Evolutionary conservation across 1,284 basidiomycete genomes (phyloP).

Genomic region (Pyrrhoderma noxium): DNA sequence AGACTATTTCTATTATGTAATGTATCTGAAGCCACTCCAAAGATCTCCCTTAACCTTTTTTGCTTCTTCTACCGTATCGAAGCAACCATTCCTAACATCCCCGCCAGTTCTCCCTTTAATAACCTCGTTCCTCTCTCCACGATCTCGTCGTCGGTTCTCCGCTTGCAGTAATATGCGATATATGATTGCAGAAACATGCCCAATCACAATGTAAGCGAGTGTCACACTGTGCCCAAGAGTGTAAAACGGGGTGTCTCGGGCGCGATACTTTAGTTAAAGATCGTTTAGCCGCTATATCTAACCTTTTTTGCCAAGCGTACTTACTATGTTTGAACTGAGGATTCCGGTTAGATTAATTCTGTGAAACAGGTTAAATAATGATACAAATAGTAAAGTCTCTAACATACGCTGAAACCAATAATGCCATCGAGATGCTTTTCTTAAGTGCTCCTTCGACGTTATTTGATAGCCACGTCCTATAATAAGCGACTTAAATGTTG

Average conservation of each 20-base stretch:
- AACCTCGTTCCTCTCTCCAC: slow-evolving; percentile 41
- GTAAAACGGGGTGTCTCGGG: slow-evolving; percentile 37
- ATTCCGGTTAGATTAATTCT: slow-evolving; percentile 42
- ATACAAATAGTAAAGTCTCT: neutral
- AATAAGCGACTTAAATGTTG: neutral
- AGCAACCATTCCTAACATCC: slow-evolving; percentile 30
- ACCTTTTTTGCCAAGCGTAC: slow-evolving; percentile 20
- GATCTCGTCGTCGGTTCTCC: slow-evolving; percentile 38
- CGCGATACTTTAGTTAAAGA: slow-evolving; percentile 27
- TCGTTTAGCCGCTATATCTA: neutral
- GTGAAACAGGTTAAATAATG: neutral
- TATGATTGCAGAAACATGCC: slow-evolving; percentile 33
- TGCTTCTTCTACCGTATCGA: slow-evolving; percentile 41
- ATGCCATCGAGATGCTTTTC: slow-evolving; percentile 60
- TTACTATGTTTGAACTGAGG: slow-evolving; percentile 38
- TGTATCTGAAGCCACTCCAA: slow-evolving; percentile 56
- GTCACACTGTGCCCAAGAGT: slow-evolving; percentile 44
- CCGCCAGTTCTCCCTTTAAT: slow-evolving; percentile 23
- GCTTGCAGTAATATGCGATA: slow-evolving; percentile 31
- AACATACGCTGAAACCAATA: slow-evolving; percentile 41
- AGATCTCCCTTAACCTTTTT: slow-evolving; percentile 49
- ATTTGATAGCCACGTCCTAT: slow-evolving; percentile 60
- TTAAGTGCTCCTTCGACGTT: slow-evolving; percentile 73
- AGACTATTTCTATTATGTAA: slow-evolving; percentile 18
- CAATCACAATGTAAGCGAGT: slow-evolving; percentile 42